Conservation (phyloP, 305 asterid species). For the Solanum hybrid region DNA sequence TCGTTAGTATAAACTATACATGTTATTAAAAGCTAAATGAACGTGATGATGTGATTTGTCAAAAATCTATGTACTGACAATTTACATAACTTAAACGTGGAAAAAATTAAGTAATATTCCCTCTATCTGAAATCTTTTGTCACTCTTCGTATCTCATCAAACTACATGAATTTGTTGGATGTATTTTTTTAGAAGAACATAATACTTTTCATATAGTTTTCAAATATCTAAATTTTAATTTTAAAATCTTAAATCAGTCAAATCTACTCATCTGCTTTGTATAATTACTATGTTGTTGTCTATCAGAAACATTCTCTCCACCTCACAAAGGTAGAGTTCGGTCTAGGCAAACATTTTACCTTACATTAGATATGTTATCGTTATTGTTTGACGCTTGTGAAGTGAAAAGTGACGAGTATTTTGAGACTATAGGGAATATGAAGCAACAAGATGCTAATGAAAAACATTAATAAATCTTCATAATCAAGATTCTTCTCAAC, state of each 20-base stretch:
- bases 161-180: background rate
- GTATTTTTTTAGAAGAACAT: background rate
- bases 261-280: too few relatives aligned
- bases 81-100: background rate
- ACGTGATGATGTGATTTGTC: background rate
- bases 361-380: background rate
- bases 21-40: background rate
- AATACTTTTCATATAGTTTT: background rate
- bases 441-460: slow-evolving; percentile 3
- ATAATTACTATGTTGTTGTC: background rate
- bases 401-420: background rate
- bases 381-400: background rate
- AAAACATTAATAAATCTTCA: background rate
- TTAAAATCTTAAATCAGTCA: too few relatives aligned
- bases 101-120: background rate
- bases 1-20: background rate
- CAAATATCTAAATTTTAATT: background rate
- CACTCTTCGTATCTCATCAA: background rate
- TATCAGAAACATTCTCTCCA: background rate
- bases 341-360: background rate
- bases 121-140: background rate
- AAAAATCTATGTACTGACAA: background rate
- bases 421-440: background rate
- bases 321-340: background rate
- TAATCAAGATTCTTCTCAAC: background rate